Percentiles rank a stretch among this genome's conserved stretches.
phyloP scores from a whole-genome alignment of 2,329 filamentous ascomycete species.

The Pleoardoris graminearum region DNA sequence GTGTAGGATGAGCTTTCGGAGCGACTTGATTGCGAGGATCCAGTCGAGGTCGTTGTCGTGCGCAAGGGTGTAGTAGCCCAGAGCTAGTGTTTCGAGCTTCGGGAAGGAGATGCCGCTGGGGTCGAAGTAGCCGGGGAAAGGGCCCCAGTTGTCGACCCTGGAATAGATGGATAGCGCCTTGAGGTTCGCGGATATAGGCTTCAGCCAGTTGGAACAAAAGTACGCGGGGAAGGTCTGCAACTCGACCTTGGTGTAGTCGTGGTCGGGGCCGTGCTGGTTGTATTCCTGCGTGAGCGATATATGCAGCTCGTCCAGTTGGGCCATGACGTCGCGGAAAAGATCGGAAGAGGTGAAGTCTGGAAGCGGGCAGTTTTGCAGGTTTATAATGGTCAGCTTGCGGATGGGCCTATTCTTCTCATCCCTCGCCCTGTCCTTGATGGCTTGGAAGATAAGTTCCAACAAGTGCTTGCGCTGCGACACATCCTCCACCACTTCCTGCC shows the following conservation, averaged over 20 bases:
- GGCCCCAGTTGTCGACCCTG: constrained; percentile 12
- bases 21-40: constrained; percentile 9
- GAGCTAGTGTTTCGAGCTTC: constrained; percentile 11
- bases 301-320: constrained; percentile 13
- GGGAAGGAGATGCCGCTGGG: constrained; percentile 11
- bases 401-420: constrained; percentile 9
- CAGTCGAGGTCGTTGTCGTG: constrained; percentile 15
- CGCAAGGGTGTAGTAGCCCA: constrained; percentile 17
- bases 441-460: constrained; percentile 4
- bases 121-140: constrained; percentile 15
- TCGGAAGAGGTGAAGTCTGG: constrained; percentile 11
- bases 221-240: constrained; percentile 13
- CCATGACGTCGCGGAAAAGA: constrained; percentile 13
- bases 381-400: constrained; percentile 14
- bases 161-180: constrained; percentile 8
- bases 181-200: constrained; percentile 11
- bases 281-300: constrained; percentile 10
- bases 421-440: constrained; percentile 2
- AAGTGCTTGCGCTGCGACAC: not conserved
- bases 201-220: constrained; percentile 10
- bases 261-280: constrained; percentile 11
- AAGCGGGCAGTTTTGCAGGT: constrained; percentile 14
- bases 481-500: not conserved
- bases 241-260: constrained; percentile 13
- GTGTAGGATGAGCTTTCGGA: constrained; percentile 11